Percentiles rank a stretch among this genome's conserved stretches.
Conservation (phyloP, 495 filamentous ascomycete species). For the Cenococcum geophilum region DNA sequence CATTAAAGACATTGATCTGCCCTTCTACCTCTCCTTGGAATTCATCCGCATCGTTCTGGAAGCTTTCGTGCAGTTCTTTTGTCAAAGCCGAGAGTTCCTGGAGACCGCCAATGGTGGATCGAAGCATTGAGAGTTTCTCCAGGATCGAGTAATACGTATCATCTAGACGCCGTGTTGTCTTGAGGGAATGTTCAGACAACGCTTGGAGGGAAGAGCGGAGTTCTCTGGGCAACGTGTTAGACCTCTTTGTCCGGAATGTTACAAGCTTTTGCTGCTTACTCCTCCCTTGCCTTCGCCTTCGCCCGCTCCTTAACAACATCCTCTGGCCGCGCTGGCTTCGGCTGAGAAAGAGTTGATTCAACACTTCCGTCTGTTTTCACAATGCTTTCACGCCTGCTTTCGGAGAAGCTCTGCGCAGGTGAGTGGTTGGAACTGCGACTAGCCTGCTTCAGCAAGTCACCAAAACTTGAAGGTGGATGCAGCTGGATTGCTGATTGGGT, state of each 20-base stretch:
- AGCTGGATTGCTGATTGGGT: conserved; percentile 23
- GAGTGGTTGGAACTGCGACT: conserved; percentile 16
- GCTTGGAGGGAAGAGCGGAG: conserved; percentile 34
- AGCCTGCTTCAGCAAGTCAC: conserved; percentile 24
- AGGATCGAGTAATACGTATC: conserved; percentile 80
- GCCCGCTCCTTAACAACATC: conserved; percentile 42
- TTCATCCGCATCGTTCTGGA: conserved; percentile 54
- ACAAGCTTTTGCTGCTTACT: conserved; percentile 34
- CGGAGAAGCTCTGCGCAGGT: conserved; percentile 1
- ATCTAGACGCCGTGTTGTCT: conserved; percentile 68
- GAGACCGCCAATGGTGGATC: conserved; percentile 59
- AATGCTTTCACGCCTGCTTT: conserved; percentile 16
- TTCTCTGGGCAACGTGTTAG: conserved; percentile 25
- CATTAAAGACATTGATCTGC: conserved; percentile 58
- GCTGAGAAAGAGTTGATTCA: background rate
- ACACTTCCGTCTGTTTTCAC: background rate
- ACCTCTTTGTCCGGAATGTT: background rate
- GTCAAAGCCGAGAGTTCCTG: conserved; percentile 63
- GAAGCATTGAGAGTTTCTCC: conserved; percentile 65
- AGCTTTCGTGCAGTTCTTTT: conserved; percentile 53
- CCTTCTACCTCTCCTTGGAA: conserved; percentile 56
- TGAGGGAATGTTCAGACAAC: conserved; percentile 41
- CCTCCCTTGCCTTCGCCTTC: conserved; percentile 44
- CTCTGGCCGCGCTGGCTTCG: conserved; percentile 39
- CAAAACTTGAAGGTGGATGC: conserved; percentile 22